These are phyloP conservation scores for Tillandsia leiboldiana DNA, from an alignment of 176 grass and related monocot genomes.

Conservation along the genomic window DNA sequence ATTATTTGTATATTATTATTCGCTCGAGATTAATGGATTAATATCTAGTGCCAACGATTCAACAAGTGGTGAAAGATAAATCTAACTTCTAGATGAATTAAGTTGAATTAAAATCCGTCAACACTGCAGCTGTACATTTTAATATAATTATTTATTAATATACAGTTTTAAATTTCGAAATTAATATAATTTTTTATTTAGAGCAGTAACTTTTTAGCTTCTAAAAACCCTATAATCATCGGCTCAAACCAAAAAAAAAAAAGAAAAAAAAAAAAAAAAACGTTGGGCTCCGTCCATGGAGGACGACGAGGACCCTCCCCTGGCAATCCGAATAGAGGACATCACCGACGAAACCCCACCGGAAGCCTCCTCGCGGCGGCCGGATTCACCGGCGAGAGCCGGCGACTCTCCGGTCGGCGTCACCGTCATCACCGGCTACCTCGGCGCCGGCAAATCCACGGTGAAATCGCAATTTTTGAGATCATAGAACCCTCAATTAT, in stretches of 20 bases:
- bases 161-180: background rate
- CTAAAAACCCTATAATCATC: too few species aligned
- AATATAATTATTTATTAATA: too few species aligned
- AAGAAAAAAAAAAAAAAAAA: background rate
- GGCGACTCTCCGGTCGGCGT: constrained; percentile 47
- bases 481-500: too few species aligned
- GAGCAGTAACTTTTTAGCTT: background rate
- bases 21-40: too few species aligned
- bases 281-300: constrained; percentile 27
- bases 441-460: constrained; percentile 89
- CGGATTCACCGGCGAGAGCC: background rate
- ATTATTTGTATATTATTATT: too few species aligned
- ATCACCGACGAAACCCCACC: background rate
- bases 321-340: constrained; percentile 45
- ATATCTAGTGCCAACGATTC: too few species aligned
- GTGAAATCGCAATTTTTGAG: constrained; percentile 19
- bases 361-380: background rate
- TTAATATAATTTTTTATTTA: background rate
- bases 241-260: background rate
- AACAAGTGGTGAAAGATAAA: too few species aligned
- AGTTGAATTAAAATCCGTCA: background rate
- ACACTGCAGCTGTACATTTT: background rate
- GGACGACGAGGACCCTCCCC: constrained; percentile 53
- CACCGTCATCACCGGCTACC: constrained; percentile 93
- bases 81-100: too few species aligned